Evolutionary conservation across 441 rosid genomes (phyloP).

Genomic region (Euphorbia celastroides): DNA sequence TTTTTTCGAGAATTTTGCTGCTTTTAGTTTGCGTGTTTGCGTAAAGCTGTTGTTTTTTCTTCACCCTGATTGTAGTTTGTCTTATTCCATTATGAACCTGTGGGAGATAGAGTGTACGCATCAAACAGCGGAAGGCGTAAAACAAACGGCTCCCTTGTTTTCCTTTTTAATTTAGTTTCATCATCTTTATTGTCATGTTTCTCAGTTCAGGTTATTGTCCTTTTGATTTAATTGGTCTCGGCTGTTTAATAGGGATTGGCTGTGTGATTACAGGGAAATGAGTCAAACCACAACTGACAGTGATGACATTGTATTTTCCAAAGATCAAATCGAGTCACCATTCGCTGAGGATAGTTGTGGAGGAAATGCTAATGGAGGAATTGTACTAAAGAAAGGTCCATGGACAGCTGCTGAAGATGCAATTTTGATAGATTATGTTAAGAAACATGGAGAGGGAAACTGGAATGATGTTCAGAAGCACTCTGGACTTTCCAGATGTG

Average conservation of each 20-base stretch:
- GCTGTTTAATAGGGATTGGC: conserved; percentile 32
- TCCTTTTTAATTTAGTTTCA: conserved; percentile 18
- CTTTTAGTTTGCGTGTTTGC: conserved; percentile 11
- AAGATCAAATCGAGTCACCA: conserved; percentile 48
- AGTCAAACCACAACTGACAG: conserved; percentile 51
- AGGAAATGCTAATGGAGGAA: conserved; percentile 43
- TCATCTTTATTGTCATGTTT: conserved; percentile 4
- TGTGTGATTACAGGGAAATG: conserved; percentile 53
- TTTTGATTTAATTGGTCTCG: conserved; percentile 36
- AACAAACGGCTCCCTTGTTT: conserved; percentile 9
- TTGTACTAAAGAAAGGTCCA: conserved; percentile 86
- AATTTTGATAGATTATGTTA: conserved; percentile 81
- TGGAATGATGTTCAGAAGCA: conserved; percentile 98
- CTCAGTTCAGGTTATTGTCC: conserved; percentile 35
- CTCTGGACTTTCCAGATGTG: conserved; percentile 87
- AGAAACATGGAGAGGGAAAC: conserved; percentile 96
- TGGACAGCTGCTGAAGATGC: conserved; percentile 96
- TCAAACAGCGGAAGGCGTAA: conserved; percentile 19
- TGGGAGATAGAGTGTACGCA: conserved; percentile 27
- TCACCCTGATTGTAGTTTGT: conserved; percentile 20
- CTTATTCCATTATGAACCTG: conserved; percentile 4
- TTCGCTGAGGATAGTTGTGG: conserved; percentile 37
- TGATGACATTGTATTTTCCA: conserved; percentile 50
- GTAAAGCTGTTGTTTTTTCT: conserved; percentile 11
- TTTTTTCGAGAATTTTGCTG: conserved; percentile 8